Conservation (phyloP, 306 rosid species). For the Boehmeria nivea region DNA sequence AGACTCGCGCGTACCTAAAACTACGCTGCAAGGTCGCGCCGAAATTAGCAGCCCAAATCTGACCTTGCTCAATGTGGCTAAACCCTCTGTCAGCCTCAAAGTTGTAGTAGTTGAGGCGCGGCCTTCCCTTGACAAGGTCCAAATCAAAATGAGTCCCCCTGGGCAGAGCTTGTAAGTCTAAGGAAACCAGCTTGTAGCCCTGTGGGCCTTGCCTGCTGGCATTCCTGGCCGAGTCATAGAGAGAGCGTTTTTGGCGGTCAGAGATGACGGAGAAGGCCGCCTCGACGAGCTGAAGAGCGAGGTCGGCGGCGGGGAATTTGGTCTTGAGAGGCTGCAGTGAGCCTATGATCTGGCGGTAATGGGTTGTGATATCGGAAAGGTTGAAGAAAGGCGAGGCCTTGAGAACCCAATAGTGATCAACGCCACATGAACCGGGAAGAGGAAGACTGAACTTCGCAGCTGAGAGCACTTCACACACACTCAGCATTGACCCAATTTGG, state of each 20-base stretch:
- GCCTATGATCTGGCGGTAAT: background rate
- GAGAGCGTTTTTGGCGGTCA: background rate
- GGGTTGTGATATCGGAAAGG: background rate
- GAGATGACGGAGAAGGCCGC: slow-evolving; percentile 15
- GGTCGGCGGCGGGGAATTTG: slow-evolving; percentile 6
- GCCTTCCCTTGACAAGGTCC: no score
- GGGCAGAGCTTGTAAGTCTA: background rate
- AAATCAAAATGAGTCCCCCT: background rate
- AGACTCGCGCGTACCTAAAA: slow-evolving; percentile 11
- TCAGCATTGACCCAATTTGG: slow-evolving; percentile 18
- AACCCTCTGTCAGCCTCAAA: slow-evolving; percentile 12
- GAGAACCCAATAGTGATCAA: slow-evolving; percentile 21
- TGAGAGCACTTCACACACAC: slow-evolving; percentile 13
- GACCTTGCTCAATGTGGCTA: slow-evolving; percentile 8
- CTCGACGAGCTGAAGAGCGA: slow-evolving; percentile 16
- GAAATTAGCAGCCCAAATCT: slow-evolving; percentile 19
- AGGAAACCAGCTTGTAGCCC: background rate
- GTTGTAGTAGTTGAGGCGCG: slow-evolving; percentile 9
- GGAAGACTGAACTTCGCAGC: slow-evolving; percentile 10
- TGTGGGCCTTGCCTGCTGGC: slow-evolving; percentile 4
- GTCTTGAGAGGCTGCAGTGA: slow-evolving; percentile 5
- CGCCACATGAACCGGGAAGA: slow-evolving; percentile 11
- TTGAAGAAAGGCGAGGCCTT: slow-evolving; percentile 5
- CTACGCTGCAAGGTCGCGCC: background rate
- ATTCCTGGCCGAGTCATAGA: slow-evolving; percentile 2